Base-by-base conservation (phyloP, 331 rosid species). In the Rhamnella rubrinervis region DNA sequence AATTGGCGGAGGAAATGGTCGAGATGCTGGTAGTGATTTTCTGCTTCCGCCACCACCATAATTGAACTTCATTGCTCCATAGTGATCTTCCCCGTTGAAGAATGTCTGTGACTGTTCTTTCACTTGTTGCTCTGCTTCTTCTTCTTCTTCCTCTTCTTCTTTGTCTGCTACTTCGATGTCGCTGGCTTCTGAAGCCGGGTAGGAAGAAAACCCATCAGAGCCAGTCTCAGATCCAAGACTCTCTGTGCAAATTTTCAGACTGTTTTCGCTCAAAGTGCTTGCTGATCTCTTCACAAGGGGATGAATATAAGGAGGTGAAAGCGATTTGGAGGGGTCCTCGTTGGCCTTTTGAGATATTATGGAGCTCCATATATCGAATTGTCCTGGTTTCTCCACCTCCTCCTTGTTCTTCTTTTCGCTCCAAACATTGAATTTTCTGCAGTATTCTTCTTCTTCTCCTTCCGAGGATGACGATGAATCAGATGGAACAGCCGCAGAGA, bases 141-240 rank as follows among this genome's bases (percentile, higher is more conserved):
- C 58, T 7, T 71, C 44, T 8, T 40, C 63, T 11, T 72, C 58
- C 4, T 49, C 66, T 0, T 66, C 61, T 12, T 82, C 61, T 0
- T 49, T 31, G 35, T 31, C 53, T 2, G 52, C 75, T 2, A 65
- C 79, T 15, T 66, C 83, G 15, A 59, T 19, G 17, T 84, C 89
- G 28, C 72, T 82, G 8, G 65, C 72, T 61, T 84, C 89, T 9
- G 86, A 92, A 15, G 81, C 39, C 0, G 86, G 62, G 71, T 82
- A 70, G 0, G 88, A 81, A 3, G 86, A 83, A 74, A 87, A 85
- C 6, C 75, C 80, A 55, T 89, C 95, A 26, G 96, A 87, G 51
- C 96, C 96, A 6, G 96, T 86, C 71, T 95, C 97, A 0, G 96
- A 91, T 39, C 99, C 97, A 31, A 95, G 97, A 38, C 85, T 77